A percentile compares a stretch with the other conserved stretches of the same genome.
Evolutionary conservation across 306 rosid genomes (phyloP).

Genomic region (Crataegus laevigata): DNA sequence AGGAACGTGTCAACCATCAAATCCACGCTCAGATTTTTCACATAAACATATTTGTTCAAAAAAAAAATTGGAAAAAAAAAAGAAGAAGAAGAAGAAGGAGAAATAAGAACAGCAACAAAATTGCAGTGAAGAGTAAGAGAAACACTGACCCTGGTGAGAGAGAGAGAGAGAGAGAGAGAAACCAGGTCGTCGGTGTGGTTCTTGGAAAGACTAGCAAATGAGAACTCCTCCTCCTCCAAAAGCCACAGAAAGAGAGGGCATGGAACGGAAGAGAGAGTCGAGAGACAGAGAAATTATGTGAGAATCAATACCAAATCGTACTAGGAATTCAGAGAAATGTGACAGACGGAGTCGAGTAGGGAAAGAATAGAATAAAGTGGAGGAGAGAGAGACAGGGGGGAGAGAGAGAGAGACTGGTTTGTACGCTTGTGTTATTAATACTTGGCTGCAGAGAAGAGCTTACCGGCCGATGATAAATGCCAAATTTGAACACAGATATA

Average conservation of each 20-base stretch:
- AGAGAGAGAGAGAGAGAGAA: constrained; percentile 23
- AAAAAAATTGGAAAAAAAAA: not conserved
- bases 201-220: constrained; percentile 16
- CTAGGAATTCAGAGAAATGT: not conserved
- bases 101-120: not conserved
- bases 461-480: constrained; percentile 14
- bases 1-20: not conserved
- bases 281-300: constrained; percentile 13
- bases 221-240: not conserved
- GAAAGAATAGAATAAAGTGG: constrained; percentile 20
- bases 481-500: not conserved
- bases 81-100: not conserved
- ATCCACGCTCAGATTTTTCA: not conserved
- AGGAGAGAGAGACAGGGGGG: not conserved
- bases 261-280: not conserved
- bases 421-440: constrained; percentile 39
- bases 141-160: constrained; percentile 16
- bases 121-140: constrained; percentile 7
- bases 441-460: constrained; percentile 32
- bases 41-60: not conserved
- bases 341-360: not conserved
- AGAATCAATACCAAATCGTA: constrained; percentile 1
- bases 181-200: constrained; percentile 23
- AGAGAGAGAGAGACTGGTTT: constrained; percentile 28
- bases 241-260: not conserved